Conservation (phyloP, 2,329 filamentous ascomycete genomes). For the Bimuria novae-zelandiae region DNA sequence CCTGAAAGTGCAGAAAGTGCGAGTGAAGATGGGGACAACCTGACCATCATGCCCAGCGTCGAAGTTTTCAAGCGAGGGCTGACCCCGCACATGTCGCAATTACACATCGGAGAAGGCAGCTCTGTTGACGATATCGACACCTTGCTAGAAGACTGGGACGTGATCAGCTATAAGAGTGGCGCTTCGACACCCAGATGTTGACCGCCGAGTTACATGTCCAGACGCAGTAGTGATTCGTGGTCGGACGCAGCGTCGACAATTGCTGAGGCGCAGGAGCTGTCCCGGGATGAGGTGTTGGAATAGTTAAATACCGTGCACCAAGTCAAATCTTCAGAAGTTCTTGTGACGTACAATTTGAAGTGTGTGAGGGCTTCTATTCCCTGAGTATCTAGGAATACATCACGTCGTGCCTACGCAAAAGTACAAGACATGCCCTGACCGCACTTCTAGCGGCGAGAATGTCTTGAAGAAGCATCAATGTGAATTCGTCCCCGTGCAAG, state of each 20-base stretch:
- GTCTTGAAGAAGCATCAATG: no score
- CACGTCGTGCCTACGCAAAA: no score
- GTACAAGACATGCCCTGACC: no score
- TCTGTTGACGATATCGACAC: background rate
- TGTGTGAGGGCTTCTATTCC: no score
- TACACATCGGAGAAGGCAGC: background rate
- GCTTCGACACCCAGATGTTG: slow-evolving; percentile 6
- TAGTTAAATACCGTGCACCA: no score
- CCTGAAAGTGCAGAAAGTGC: background rate
- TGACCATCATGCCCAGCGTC: slow-evolving; percentile 12
- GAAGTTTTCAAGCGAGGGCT: slow-evolving; percentile 21
- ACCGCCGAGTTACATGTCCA: background rate
- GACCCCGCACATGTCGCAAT: background rate
- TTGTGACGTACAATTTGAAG: no score
- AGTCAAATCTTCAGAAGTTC: no score
- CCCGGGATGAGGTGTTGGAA: background rate
- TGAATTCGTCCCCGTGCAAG: no score
- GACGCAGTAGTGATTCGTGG: slow-evolving; percentile 1
- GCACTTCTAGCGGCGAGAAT: no score
- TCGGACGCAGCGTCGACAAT: slow-evolving; percentile 1
- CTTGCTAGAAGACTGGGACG: slow-evolving; percentile 16
- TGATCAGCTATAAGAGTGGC: slow-evolving; percentile 17
- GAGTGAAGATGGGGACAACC: slow-evolving; percentile 11
- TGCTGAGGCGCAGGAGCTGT: background rate
- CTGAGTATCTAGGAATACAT: no score